These are phyloP conservation scores for Protomyces inouyei DNA, from an alignment of 1,139 yeast species.

Conservation along the genomic window DNA sequence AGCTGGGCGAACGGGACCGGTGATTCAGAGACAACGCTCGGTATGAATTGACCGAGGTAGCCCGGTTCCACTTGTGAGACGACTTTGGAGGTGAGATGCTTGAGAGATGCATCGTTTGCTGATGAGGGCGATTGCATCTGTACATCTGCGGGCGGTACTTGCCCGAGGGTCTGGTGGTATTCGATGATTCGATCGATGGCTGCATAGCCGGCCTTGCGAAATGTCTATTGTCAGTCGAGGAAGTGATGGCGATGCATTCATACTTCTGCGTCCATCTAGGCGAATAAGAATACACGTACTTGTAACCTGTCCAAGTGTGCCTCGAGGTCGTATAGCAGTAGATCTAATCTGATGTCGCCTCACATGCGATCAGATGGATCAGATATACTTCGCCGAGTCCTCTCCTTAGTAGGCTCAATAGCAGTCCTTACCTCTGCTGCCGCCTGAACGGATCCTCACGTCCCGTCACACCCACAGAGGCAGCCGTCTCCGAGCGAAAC, in stretches of 20 bases:
- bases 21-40: conserved; percentile 30
- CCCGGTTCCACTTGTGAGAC: conserved; percentile 33
- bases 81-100: conserved; percentile 16
- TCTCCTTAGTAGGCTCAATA: too few relatives aligned
- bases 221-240: background rate
- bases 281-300: too few relatives aligned
- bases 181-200: conserved; percentile 33
- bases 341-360: too few relatives aligned
- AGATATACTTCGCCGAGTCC: too few relatives aligned
- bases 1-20: conserved; percentile 33
- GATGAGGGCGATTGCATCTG: background rate
- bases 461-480: background rate
- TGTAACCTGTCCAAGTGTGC: too few relatives aligned
- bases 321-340: too few relatives aligned
- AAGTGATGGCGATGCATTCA: background rate
- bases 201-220: conserved; percentile 33
- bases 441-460: background rate
- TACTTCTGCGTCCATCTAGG: background rate
- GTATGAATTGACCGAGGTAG: conserved; percentile 30
- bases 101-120: background rate
- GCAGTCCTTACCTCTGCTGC: background rate
- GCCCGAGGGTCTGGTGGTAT: conserved; percentile 29
- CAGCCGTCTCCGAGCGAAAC: background rate
- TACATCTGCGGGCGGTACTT: conserved; percentile 3
- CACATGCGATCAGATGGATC: too few relatives aligned